phyloP scores from a whole-genome alignment of 352 stramenopile genomes.

The Pythium grandisporangium region DNA sequence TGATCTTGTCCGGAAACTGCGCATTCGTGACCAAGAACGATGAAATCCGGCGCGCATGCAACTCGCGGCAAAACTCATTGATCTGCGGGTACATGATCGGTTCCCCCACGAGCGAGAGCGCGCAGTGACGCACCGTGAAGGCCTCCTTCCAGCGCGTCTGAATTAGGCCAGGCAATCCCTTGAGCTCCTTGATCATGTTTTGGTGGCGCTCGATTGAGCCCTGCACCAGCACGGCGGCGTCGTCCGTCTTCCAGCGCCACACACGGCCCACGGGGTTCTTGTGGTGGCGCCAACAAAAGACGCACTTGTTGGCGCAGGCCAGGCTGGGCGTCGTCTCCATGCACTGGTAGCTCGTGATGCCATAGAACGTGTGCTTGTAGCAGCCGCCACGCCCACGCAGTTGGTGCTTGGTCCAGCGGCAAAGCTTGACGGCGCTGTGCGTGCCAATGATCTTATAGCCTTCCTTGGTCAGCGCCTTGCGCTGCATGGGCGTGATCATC shows the following conservation, averaged over 20 bases:
- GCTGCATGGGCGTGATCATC: constrained; percentile 95
- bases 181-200: constrained; percentile 94
- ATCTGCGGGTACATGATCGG: constrained; percentile 99
- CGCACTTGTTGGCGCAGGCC: constrained; percentile 98
- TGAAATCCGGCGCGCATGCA: constrained; percentile 93
- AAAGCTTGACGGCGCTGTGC: constrained; percentile 98
- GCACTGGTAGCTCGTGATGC: constrained; percentile 98
- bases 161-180: constrained; percentile 93
- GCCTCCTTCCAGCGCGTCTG: constrained; percentile 92
- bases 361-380: constrained; percentile 99
- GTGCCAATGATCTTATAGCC: constrained; percentile 98
- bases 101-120: constrained; percentile 96
- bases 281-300: constrained; percentile 98
- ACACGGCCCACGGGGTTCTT: constrained; percentile 98
- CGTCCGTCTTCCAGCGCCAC: constrained; percentile 98
- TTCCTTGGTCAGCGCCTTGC: constrained; percentile 93
- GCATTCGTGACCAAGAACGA: constrained; percentile 99
- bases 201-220: constrained; percentile 87
- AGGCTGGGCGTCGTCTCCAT: constrained; percentile 98
- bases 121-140: constrained; percentile 95
- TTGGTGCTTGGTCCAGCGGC: constrained; percentile 98
- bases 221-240: constrained; percentile 92
- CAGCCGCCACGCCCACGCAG: constrained; percentile 94
- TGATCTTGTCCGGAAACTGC: constrained; percentile 97
- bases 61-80: constrained; percentile 94